Percentiles rank a stretch among this genome's conserved stretches.
phyloP scores from a whole-genome alignment of 2,329 filamentous ascomycete species.

The Calycina herbarum region DNA sequence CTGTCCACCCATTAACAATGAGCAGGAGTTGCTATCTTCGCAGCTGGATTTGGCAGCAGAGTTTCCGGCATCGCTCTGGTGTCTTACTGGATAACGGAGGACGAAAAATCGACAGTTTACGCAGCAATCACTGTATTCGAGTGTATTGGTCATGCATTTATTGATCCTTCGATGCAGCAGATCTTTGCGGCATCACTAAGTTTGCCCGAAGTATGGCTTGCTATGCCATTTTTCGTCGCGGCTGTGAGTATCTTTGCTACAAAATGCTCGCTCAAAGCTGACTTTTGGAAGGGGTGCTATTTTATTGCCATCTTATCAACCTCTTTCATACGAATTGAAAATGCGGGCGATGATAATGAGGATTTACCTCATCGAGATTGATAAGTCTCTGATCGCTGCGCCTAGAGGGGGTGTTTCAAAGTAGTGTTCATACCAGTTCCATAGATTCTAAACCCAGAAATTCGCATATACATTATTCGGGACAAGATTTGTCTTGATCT shows the following conservation, averaged over 20 bases:
- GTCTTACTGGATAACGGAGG: slow-evolving; percentile 32
- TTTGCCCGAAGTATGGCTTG: slow-evolving; percentile 29
- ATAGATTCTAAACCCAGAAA: no score
- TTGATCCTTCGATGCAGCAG: slow-evolving; percentile 35
- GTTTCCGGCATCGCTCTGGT: slow-evolving; percentile 34
- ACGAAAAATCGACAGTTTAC: slow-evolving; percentile 33
- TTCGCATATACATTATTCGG: no score
- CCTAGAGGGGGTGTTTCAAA: no score
- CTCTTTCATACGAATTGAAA: neutral
- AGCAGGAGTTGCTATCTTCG: slow-evolving; percentile 33
- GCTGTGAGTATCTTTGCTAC: slow-evolving; percentile 27
- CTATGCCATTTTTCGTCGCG: slow-evolving; percentile 35
- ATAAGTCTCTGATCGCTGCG: neutral
- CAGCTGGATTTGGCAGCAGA: slow-evolving; percentile 34
- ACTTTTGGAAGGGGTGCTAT: slow-evolving; percentile 7
- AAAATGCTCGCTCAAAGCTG: neutral
- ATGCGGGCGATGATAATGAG: neutral
- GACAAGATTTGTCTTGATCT: no score
- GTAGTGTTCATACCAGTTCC: no score
- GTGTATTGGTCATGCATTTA: slow-evolving; percentile 34
- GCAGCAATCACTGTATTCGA: slow-evolving; percentile 35
- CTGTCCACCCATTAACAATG: neutral
- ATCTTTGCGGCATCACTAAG: slow-evolving; percentile 33
- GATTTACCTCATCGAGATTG: slow-evolving; percentile 5
- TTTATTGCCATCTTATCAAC: slow-evolving; percentile 3